phyloP scores from a whole-genome alignment of 139 green algal species.

The Desmodesmus armatus region DNA sequence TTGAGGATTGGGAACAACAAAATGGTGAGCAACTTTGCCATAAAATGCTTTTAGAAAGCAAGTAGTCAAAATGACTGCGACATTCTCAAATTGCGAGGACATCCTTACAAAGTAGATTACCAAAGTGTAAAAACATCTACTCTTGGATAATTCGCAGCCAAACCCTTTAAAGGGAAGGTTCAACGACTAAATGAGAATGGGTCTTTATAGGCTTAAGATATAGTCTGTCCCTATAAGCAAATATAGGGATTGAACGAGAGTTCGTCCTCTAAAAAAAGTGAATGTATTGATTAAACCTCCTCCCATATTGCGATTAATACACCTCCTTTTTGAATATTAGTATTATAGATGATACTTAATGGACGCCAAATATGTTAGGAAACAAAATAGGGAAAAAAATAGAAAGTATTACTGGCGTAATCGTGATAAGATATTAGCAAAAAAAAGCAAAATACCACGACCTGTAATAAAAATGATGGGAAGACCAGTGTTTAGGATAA shows the following conservation, averaged over 20 bases:
- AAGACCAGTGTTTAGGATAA: not conserved
- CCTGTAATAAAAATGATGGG: not conserved
- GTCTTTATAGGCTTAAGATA: constrained; percentile 27
- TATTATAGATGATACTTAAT: not conserved
- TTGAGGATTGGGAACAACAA: not conserved
- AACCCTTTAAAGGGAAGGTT: not conserved
- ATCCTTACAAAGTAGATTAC: constrained; percentile 34
- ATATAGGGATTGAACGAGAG: too few species aligned
- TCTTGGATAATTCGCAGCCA: constrained; percentile 31
- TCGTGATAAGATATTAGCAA: not conserved
- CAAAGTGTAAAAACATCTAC: constrained; percentile 39
- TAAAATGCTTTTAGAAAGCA: constrained; percentile 4
- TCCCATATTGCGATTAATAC: not conserved
- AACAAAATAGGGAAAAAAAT: not conserved
- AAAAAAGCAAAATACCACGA: too few species aligned
- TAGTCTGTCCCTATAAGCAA: too few species aligned
- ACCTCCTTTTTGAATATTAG: not conserved
- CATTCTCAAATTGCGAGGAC: constrained; percentile 27
- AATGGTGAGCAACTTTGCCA: not conserved
- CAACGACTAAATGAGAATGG: constrained; percentile 37
- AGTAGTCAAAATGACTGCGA: constrained; percentile 8
- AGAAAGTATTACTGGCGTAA: not conserved
- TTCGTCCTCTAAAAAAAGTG: too few species aligned
- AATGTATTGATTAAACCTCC: too few species aligned
- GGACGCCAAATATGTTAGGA: too few species aligned